Evolutionary conservation across 1,284 basidiomycete species (phyloP), one percentile per base, ranked within the genome.

Genomic region (Tilletia walkeri): DNA sequence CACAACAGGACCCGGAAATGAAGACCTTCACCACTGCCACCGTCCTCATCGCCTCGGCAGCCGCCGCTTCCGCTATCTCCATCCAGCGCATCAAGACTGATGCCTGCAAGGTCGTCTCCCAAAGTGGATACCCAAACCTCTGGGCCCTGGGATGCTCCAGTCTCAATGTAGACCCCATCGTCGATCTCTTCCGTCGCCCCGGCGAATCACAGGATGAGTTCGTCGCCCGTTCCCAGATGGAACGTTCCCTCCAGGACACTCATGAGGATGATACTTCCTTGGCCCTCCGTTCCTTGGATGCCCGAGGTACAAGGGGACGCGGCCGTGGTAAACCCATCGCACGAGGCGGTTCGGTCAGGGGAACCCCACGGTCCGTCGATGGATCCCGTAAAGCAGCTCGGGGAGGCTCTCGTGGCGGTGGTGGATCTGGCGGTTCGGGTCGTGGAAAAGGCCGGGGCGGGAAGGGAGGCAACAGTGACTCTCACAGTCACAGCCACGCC

Each of bases 201-300:
- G 56, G 36, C 30, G 56, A 61, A 30, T 61, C 56, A 10, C 20
- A 34, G 24, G n/a, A 20, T 2, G 56, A 61, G 24, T 61, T 61
- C 56, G 56, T 34, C 36, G 56, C 56, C 56, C 56, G 56, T 18
- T n/a, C 56, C 56, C 20, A 61, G 56, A 61, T 61, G 56, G 56
- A 61, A 30, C 56, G 56, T 4, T 30, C 24, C 24, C 24, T 30
- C 24, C 24, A 30, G 24, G 24, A 30, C 24, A 30, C 24, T 1
- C 24, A 30, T 30, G 24, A 30, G 24, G 24, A 30, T 2, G 24
- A 30, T 30, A 30, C 24, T 30, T 30, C 24, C 24, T 30, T 30
- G 24, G 24, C 24, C 24, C 24, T 30, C 24, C 24, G 24, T 30
- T 30, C 24, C 24, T 30, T 30, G 24, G 24, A 30, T 30, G 24